Base-by-base conservation (phyloP, 352 stramenopile genomes). In the Phytophthora brassicae region DNA sequence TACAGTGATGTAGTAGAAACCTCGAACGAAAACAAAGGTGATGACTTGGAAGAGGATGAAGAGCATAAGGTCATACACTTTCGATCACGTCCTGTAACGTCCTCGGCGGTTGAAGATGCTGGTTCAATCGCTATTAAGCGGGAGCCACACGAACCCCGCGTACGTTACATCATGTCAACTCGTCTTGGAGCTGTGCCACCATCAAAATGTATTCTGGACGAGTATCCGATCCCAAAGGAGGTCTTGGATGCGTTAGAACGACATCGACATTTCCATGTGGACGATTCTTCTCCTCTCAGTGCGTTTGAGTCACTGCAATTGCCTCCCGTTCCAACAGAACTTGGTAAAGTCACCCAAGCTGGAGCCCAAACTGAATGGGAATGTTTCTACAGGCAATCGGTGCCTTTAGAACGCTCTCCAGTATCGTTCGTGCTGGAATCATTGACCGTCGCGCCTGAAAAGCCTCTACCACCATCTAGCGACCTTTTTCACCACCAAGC, bases 91-190 rank as follows among this genome's bases (percentile, higher is more conserved):
- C 72, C 81, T 2, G 76, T 88, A 7, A 50, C 70, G 3, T 13
- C 55, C 1, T 73, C 50, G 0, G 79, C 77, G 4, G 58, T 85
- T 5, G 20, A 74, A 23, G 80, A 89, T 29, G 67, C 68, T 9
- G 66, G 61, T 0, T 60, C 53, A 31, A 61, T 78, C 6, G 54
- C 74, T 0, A 44, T 56, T 6, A 74, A 79, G 2, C 76, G 83
- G 0, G 68, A 83, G 2, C 41, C 55, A 3, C 57, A 69, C 13
- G 66, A 72, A 0, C 69, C 78, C 20, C 74, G 81, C 0, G 75
- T 90, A 9, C 77, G 84, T 1, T 90, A 92, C 69, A 88, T 92
- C 61, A 86, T 84, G 75, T 86, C 78, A 11, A 84, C 74, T 48
- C 70, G 75, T 1, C 58, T 88, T 3, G 77, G 77, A 2, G 74